phyloP scores from a whole-genome alignment of 2,329 filamentous ascomycete genomes.

The Ceratocystis lukuohia region DNA sequence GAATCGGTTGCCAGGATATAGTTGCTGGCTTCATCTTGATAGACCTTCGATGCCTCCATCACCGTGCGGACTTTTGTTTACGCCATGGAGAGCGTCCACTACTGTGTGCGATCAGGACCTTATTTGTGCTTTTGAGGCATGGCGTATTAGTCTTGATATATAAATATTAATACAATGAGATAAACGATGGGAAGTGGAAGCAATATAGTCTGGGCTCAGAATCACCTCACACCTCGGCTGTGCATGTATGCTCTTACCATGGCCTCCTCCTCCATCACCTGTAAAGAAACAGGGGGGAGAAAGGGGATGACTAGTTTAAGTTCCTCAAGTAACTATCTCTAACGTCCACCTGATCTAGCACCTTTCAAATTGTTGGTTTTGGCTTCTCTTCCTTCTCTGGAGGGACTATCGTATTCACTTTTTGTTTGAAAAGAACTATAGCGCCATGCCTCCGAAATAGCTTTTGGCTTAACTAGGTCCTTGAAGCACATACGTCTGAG shows the following conservation, averaged over 20 bases:
- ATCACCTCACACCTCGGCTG: too few species aligned
- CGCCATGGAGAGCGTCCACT: not conserved
- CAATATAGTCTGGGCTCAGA: not conserved
- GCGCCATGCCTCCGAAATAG: too few species aligned
- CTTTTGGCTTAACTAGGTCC: too few species aligned
- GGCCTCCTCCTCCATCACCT: constrained; percentile 11
- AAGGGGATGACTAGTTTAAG: too few species aligned
- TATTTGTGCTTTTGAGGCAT: not conserved
- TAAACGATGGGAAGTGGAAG: not conserved
- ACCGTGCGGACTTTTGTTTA: not conserved
- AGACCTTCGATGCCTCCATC: not conserved
- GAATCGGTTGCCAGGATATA: not conserved
- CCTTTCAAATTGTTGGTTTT: too few species aligned
- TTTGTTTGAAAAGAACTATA: too few species aligned
- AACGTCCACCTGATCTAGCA: too few species aligned
- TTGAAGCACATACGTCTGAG: not conserved
- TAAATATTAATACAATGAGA: not conserved
- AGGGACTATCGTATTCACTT: too few species aligned
- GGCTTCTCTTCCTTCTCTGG: too few species aligned
- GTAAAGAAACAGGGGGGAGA: constrained; percentile 35
- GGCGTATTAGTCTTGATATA: not conserved
- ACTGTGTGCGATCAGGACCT: not conserved
- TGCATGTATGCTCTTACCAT: too few species aligned
- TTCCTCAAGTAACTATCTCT: too few species aligned
- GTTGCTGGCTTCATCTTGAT: not conserved